Evolutionary conservation across 257 asterid genomes (phyloP), one percentile per base, ranked within the genome.

Genomic region (Scutellaria minor): DNA sequence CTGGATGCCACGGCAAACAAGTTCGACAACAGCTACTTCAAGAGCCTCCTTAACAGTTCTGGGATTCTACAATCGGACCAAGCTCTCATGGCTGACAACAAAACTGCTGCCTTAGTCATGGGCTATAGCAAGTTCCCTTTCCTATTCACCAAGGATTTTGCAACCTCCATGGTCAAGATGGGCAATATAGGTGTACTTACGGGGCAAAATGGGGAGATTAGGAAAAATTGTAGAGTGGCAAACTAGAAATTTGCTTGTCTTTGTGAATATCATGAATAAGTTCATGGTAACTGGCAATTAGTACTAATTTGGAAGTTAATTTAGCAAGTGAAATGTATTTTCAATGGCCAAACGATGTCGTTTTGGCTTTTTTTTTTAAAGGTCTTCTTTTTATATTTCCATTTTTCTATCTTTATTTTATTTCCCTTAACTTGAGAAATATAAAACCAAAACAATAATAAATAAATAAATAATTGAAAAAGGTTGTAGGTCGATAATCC

Each of bases 21-120:
- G 81, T 91, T 91, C 31, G 94, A 91, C 70, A 87, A 85, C 82
- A 48, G 71, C 63, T 91, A 91, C 63, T 91, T 74, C 82, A 88
- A 70, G 79, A 91, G 76, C 75, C 83, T 91, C 1, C 58, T 73
- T 22, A 83, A 71, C 82, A 81, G 68, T 5, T 76, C 94, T 0
- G 92, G 94, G 68, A 74, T 91, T 37, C 82, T 91, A 31, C 81
- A 75, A 56, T 89, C 96, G 0, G 97, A 91, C 78, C 96, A 91
- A 72, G 83, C 78, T 62, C 88, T 91, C 12, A 80, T 87, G 94
- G 65, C 63, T 7, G 86, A 84, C 82, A 81, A 80, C 22, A 76
- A 22, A 1, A 88, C 94, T n/a, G 84, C 88, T 66, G 79, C 81
- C 1, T 58, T 87, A 56, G 96, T 90, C 53, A 24, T 57, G 1